Percentiles rank a stretch among this genome's conserved stretches.
phyloP scores from a whole-genome alignment of 257 asterid species.

The Orobanche coerulescens region DNA sequence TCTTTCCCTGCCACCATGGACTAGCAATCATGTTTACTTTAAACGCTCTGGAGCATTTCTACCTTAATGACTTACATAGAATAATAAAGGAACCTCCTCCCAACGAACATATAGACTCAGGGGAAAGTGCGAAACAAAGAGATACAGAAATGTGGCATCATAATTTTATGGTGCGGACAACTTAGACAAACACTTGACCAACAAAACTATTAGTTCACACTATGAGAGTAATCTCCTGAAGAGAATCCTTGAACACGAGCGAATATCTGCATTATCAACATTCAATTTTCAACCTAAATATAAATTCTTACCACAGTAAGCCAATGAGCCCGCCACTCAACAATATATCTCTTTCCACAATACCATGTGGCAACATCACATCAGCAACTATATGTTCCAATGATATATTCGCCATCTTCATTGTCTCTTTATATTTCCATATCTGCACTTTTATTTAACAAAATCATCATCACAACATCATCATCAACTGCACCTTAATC shows the following conservation, averaged over 20 bases:
- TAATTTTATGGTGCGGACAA: background rate
- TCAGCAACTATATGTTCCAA: slow-evolving; percentile 50
- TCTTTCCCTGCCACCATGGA: background rate
- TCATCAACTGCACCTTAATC: no score
- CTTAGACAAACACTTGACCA: background rate
- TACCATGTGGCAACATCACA: slow-evolving; percentile 46
- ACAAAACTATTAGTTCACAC: background rate
- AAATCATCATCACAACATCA: no score
- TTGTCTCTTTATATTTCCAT: slow-evolving; percentile 56
- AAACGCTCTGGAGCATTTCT: background rate
- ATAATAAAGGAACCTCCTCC: background rate
- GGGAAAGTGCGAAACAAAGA: background rate
- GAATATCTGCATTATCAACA: background rate
- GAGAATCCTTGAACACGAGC: background rate
- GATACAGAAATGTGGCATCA: slow-evolving; percentile 6
- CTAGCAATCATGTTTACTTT: background rate
- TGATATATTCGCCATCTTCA: slow-evolving; percentile 41
- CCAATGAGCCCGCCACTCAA: slow-evolving; percentile 52
- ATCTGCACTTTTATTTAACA: slow-evolving; percentile 33
- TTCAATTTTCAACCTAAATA: background rate
- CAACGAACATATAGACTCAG: background rate
- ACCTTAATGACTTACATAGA: background rate
- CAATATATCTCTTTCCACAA: slow-evolving; percentile 41
- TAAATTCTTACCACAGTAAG: slow-evolving; percentile 42
- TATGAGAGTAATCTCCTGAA: slow-evolving; percentile 15